phyloP scores from a whole-genome alignment of 169 alveolate genomes.

The Plasmodium malariae region DNA sequence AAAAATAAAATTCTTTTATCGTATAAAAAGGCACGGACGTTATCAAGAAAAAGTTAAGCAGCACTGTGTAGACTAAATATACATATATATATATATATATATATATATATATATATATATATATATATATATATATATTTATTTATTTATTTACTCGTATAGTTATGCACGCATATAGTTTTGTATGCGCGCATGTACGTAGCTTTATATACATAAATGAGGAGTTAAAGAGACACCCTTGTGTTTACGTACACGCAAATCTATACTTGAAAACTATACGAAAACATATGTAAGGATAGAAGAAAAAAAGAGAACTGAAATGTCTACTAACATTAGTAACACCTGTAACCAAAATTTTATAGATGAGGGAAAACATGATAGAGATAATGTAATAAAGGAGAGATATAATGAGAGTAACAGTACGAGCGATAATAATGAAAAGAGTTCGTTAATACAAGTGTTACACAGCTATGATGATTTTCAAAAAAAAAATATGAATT shows the following conservation, averaged over 20 bases:
- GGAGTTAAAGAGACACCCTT: neutral
- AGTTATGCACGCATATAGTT: too few species aligned
- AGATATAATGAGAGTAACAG: slow-evolving; percentile 19
- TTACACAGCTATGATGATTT: slow-evolving; percentile 73
- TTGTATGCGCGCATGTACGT: too few species aligned
- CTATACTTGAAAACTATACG: too few species aligned
- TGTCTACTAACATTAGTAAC: slow-evolving; percentile 6
- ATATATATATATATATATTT: too few species aligned
- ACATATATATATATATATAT: too few species aligned
- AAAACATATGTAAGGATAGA: neutral
- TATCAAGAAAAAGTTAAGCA: too few species aligned
- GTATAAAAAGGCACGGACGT: too few species aligned
- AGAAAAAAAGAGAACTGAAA: neutral
- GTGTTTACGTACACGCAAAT: neutral
- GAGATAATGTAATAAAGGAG: neutral
- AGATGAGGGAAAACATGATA: slow-evolving; percentile 23
- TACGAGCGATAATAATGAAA: slow-evolving; percentile 32
- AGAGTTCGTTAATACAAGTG: slow-evolving; percentile 53
- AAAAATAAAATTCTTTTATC: too few species aligned
- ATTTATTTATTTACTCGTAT: too few species aligned
- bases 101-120: too few species aligned
- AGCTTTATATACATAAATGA: neutral
- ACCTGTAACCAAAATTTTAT: neutral
- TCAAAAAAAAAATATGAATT: slow-evolving; percentile 64
- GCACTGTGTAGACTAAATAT: too few species aligned